Conservation (phyloP, 2,329 filamentous ascomycete species). For the Pseudogymnoascus sp. region DNA sequence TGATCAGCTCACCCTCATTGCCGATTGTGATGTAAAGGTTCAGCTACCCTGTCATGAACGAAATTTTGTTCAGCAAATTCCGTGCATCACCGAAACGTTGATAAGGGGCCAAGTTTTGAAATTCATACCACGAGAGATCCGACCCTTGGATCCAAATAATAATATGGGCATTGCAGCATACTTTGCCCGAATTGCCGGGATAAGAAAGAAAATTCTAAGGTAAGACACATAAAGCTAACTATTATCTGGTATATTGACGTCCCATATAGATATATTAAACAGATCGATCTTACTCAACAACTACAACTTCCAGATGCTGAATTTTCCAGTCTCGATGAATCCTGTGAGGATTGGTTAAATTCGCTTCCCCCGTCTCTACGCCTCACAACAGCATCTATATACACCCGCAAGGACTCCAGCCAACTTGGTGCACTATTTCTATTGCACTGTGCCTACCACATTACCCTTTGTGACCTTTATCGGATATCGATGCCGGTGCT, state of each 20-base stretch:
- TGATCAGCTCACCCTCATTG: slow-evolving; percentile 25
- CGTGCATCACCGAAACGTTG: slow-evolving; percentile 26
- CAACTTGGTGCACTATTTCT: slow-evolving; percentile 38
- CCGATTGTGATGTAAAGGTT: slow-evolving; percentile 26
- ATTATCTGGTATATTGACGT: background rate
- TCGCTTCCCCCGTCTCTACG: slow-evolving; percentile 37
- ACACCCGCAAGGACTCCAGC: slow-evolving; percentile 38
- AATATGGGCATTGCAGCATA: slow-evolving; percentile 1
- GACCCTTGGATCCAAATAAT: background rate
- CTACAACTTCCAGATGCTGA: slow-evolving; percentile 38
- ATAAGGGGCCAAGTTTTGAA: slow-evolving; percentile 17
- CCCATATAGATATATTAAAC: slow-evolving; percentile 32
- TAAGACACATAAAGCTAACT: background rate
- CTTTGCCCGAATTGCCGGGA: background rate
- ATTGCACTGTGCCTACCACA: slow-evolving; percentile 41
- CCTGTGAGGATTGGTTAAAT: slow-evolving; percentile 34
- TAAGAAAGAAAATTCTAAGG: slow-evolving; percentile 8
- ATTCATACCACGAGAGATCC: slow-evolving; percentile 8
- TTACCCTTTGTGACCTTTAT: slow-evolving; percentile 37
- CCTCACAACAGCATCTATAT: slow-evolving; percentile 37
- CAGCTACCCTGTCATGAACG: slow-evolving; percentile 23
- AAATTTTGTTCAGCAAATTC: slow-evolving; percentile 24
- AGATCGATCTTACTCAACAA: slow-evolving; percentile 31
- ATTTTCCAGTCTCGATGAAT: slow-evolving; percentile 34
- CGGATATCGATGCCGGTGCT: slow-evolving; percentile 39